These are phyloP conservation scores for Pichia sp. DNA, from an alignment of 1,139 yeast species.

Conservation along the genomic window DNA sequence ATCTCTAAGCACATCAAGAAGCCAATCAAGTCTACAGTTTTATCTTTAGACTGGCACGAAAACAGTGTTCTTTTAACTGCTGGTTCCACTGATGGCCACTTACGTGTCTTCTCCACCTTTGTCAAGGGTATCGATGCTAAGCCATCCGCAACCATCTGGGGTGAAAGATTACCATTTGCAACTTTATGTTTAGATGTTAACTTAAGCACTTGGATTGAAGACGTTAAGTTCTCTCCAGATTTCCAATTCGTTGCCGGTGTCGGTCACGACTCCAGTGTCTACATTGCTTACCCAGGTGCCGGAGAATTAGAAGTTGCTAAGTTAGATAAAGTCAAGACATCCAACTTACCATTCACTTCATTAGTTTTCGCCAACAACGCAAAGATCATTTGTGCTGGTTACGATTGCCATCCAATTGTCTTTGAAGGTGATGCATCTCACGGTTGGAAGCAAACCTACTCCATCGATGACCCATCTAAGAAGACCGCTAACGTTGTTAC, in stretches of 20 bases:
- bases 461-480: slow-evolving; percentile 61
- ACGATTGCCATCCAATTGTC: slow-evolving; percentile 86
- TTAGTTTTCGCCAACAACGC: slow-evolving; percentile 65
- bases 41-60: slow-evolving; percentile 92
- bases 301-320: slow-evolving; percentile 35
- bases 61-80: slow-evolving; percentile 85
- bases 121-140: slow-evolving; percentile 86
- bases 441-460: slow-evolving; percentile 67
- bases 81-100: slow-evolving; percentile 96
- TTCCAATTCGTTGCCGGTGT: slow-evolving; percentile 81
- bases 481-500: slow-evolving; percentile 57
- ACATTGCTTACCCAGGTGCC: slow-evolving; percentile 69
- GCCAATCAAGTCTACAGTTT: slow-evolving; percentile 85
- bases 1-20: slow-evolving; percentile 95
- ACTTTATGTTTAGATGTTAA: slow-evolving; percentile 86
- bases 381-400: slow-evolving; percentile 85
- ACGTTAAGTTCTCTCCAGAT: slow-evolving; percentile 78
- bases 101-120: slow-evolving; percentile 90
- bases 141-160: slow-evolving; percentile 87
- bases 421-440: slow-evolving; percentile 61
- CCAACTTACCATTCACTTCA: slow-evolving; percentile 79
- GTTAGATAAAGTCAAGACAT: slow-evolving; percentile 55
- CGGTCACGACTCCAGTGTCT: slow-evolving; percentile 55
- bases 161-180: slow-evolving; percentile 93
- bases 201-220: slow-evolving; percentile 90